Evolutionary conservation across 441 rosid species (phyloP).

Genomic region (Jatropha multifida): DNA sequence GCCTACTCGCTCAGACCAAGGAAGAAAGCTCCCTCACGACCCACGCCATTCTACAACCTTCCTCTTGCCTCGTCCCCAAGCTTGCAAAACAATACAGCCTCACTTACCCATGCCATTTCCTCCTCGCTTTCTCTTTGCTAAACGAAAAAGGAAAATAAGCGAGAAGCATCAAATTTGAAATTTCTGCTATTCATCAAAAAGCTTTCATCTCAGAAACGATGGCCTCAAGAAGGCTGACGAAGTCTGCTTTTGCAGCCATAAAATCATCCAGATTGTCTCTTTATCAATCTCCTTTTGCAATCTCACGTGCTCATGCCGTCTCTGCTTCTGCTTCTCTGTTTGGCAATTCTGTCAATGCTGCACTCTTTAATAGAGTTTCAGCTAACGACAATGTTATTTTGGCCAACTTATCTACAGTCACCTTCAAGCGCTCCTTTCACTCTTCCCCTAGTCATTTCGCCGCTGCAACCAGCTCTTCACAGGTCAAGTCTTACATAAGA

Average conservation of each 20-base stretch:
- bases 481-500: slow-evolving; percentile 30
- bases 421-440: slow-evolving; percentile 31
- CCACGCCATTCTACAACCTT: not conserved
- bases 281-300: slow-evolving; percentile 7
- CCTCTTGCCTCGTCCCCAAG: not conserved
- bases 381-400: slow-evolving; percentile 15
- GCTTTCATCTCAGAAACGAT: not conserved
- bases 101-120: no score
- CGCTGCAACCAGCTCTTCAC: slow-evolving; percentile 42
- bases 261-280: slow-evolving; percentile 16
- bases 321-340: slow-evolving; percentile 18
- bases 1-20: no score
- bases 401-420: not conserved
- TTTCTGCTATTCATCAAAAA: no score
- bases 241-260: slow-evolving; percentile 30
- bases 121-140: no score
- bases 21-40: no score
- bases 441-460: slow-evolving; percentile 47
- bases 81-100: no score
- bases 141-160: not conserved
- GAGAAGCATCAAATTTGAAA: not conserved
- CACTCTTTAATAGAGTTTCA: slow-evolving; percentile 5
- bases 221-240: slow-evolving; percentile 46
- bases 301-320: slow-evolving; percentile 31
- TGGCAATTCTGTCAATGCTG: slow-evolving; percentile 17